phyloP scores from a whole-genome alignment of 139 green algal species.

The Micromonas commoda region DNA sequence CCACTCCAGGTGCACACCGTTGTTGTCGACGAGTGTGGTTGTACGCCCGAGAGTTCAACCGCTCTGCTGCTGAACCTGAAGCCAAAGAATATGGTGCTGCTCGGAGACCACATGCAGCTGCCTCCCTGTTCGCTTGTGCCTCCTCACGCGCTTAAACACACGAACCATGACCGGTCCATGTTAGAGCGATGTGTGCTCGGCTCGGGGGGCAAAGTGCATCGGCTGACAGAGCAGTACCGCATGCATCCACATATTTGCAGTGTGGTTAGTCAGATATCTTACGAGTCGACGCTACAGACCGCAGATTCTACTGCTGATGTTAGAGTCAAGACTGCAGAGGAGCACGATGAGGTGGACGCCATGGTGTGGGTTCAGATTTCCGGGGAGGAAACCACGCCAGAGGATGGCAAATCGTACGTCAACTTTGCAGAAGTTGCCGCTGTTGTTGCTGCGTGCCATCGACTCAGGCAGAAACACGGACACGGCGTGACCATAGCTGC shows the following conservation, averaged over 20 bases:
- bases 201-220: neutral
- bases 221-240: slow-evolving; percentile 14
- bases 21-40: slow-evolving; percentile 19
- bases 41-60: slow-evolving; percentile 3
- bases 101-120: slow-evolving; percentile 27
- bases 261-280: neutral
- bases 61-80: slow-evolving; percentile 4
- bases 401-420: neutral
- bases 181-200: slow-evolving; percentile 12
- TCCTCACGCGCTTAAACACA: slow-evolving; percentile 4
- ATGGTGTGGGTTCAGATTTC: neutral
- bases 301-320: neutral
- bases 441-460: neutral
- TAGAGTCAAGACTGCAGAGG: neutral
- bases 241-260: slow-evolving; percentile 9
- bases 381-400: neutral
- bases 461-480: neutral
- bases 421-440: slow-evolving; percentile 3
- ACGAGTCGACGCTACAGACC: neutral
- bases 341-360: neutral
- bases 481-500: neutral
- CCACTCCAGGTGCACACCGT: slow-evolving; percentile 17
- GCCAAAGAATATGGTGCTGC: slow-evolving; percentile 1
- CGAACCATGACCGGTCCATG: slow-evolving; percentile 13
- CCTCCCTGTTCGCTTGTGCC: slow-evolving; percentile 6